Evolutionary conservation across 176 grass and related monocot species (phyloP).

Genomic region (Neostapfia colusana): DNA sequence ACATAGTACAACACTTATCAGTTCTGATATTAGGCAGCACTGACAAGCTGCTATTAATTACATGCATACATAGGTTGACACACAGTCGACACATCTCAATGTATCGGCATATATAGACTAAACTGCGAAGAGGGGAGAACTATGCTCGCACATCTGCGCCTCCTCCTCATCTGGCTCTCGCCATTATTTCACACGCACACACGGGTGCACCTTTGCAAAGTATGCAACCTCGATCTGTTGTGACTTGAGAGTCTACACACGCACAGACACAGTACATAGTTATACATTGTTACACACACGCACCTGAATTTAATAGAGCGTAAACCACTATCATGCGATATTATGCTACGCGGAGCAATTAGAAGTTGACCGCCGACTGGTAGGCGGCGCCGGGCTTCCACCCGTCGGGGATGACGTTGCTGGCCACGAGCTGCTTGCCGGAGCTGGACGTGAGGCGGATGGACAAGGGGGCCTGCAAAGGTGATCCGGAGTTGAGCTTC

Average conservation of each 20-base stretch:
- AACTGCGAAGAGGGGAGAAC: background rate
- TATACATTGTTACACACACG: background rate
- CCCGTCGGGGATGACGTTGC: conserved; percentile 48
- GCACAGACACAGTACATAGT: background rate
- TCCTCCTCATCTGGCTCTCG: conserved; percentile 2
- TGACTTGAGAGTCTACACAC: background rate
- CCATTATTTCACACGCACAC: conserved; percentile 28
- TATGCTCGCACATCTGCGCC: background rate
- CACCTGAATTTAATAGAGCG: background rate
- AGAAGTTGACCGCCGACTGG: conserved; percentile 53
- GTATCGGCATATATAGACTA: background rate
- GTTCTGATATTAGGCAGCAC: background rate
- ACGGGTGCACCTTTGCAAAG: background rate
- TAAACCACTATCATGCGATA: background rate
- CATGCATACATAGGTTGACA: background rate
- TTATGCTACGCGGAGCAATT: background rate
- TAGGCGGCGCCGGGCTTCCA: conserved; percentile 55
- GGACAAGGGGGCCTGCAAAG: conserved; percentile 52
- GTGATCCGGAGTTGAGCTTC: conserved; percentile 47
- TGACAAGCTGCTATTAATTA: background rate
- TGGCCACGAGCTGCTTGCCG: conserved; percentile 47
- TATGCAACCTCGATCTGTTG: background rate
- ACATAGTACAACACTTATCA: background rate
- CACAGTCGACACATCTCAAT: background rate
- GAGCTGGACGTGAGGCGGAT: conserved; percentile 57